Evolutionary conservation across 2,329 filamentous ascomycete species (phyloP).

Genomic region (Aspergillus ochraceus): DNA sequence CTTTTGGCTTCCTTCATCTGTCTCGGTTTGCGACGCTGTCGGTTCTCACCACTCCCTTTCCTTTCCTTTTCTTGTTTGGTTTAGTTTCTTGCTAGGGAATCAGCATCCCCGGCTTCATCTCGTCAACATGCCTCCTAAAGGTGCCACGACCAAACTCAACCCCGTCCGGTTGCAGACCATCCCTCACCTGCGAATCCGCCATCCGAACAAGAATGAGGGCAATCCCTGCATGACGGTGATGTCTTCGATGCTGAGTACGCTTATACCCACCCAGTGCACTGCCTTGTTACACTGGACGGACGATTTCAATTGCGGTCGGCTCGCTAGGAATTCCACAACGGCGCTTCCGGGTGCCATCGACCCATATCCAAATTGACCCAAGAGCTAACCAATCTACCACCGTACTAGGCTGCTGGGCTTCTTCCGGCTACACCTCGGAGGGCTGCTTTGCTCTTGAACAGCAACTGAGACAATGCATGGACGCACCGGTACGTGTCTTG

Average conservation of each 20-base stretch:
- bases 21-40: slow-evolving; percentile 16
- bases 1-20: slow-evolving; percentile 6
- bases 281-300: too few relatives aligned
- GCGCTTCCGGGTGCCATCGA: background rate
- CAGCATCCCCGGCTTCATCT: background rate
- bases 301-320: background rate
- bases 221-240: slow-evolving; percentile 68
- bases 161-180: slow-evolving; percentile 49
- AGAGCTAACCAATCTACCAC: slow-evolving; percentile 16
- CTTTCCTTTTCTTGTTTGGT: background rate
- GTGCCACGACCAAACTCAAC: slow-evolving; percentile 44
- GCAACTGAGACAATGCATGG: slow-evolving; percentile 71
- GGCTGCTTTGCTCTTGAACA: slow-evolving; percentile 62
- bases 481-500: slow-evolving; percentile 63
- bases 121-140: slow-evolving; percentile 45
- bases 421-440: slow-evolving; percentile 49
- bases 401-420: slow-evolving; percentile 47
- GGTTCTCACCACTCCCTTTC: slow-evolving; percentile 7
- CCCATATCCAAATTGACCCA: background rate
- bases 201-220: slow-evolving; percentile 60
- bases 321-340: too few relatives aligned
- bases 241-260: slow-evolving; percentile 65
- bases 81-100: background rate
- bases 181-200: slow-evolving; percentile 60
- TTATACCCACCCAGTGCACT: background rate